Percentiles rank a stretch among this genome's conserved stretches.
These are phyloP conservation scores for Coemansia sp. DNA, from an alignment of 192 early-diverging fungal genomes.

Conservation along the genomic window DNA sequence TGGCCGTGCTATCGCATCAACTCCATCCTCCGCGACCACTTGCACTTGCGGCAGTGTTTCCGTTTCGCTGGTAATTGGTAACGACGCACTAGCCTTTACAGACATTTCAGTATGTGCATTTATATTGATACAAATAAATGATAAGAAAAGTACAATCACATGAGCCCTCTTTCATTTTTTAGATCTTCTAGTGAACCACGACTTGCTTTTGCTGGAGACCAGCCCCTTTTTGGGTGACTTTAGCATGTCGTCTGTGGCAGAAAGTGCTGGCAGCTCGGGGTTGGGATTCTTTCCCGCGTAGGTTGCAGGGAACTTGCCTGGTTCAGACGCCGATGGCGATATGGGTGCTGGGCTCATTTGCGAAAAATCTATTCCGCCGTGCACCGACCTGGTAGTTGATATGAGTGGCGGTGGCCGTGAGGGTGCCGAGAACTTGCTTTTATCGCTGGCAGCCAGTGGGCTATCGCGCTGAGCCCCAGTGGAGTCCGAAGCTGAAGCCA, in stretches of 20 bases:
- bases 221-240: background rate
- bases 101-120: no score
- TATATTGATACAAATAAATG: no score
- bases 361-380: conserved; percentile 11
- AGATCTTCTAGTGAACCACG: conserved; percentile 47
- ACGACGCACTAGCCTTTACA: no score
- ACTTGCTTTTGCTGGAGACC: conserved; percentile 21
- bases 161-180: conserved; percentile 14
- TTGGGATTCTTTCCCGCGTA: background rate
- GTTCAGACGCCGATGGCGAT: background rate
- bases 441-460: background rate
- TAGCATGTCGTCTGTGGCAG: background rate
- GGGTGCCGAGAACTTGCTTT: conserved; percentile 23
- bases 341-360: conserved; percentile 6
- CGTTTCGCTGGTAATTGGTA: no score
- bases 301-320: background rate
- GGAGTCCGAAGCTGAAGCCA: background rate
- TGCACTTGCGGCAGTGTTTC: conserved; percentile 3
- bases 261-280: background rate
- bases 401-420: conserved; percentile 46
- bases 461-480: no score
- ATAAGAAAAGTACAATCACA: background rate
- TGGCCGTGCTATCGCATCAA: background rate
- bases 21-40: conserved; percentile 10
- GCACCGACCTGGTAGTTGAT: conserved; percentile 31